Evolutionary conservation across 257 asterid species (phyloP).

Genomic region (Thymus mandschuricus): DNA sequence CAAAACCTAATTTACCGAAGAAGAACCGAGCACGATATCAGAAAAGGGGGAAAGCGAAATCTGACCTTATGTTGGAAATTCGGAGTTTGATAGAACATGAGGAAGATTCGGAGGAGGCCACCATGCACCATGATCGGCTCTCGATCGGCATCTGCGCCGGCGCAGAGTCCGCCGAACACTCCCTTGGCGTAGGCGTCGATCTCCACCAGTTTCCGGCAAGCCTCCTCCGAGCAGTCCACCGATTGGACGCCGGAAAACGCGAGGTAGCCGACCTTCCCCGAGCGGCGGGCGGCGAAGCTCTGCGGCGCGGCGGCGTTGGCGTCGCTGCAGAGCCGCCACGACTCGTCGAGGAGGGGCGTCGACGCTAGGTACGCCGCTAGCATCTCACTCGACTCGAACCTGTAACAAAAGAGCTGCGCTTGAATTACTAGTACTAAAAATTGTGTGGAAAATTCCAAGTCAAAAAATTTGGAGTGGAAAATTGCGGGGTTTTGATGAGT

Average conservation of each 20-base stretch:
- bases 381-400: slow-evolving; percentile 92
- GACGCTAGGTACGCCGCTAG: slow-evolving; percentile 74
- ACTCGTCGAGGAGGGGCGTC: slow-evolving; percentile 73
- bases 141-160: slow-evolving; percentile 18
- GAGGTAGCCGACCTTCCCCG: slow-evolving; percentile 57
- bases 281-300: slow-evolving; percentile 44
- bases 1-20: no score
- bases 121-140: slow-evolving; percentile 65
- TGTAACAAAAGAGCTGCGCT: slow-evolving; percentile 10
- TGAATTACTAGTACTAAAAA: no score
- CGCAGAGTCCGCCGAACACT: slow-evolving; percentile 44
- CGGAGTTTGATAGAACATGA: slow-evolving; percentile 38
- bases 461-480: slow-evolving; percentile 34
- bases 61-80: slow-evolving; percentile 63
- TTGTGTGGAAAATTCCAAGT: slow-evolving; percentile 29
- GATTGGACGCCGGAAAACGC: slow-evolving; percentile 73
- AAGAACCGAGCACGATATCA: background rate
- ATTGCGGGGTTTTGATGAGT: background rate
- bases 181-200: slow-evolving; percentile 38
- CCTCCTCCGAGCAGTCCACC: slow-evolving; percentile 47
- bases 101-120: slow-evolving; percentile 60
- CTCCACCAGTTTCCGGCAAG: slow-evolving; percentile 53
- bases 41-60: background rate
- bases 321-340: slow-evolving; percentile 63
- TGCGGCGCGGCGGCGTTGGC: slow-evolving; percentile 52